These are phyloP conservation scores for Neurospora terricola DNA, from an alignment of 495 filamentous ascomycete species.

Conservation along the genomic window DNA sequence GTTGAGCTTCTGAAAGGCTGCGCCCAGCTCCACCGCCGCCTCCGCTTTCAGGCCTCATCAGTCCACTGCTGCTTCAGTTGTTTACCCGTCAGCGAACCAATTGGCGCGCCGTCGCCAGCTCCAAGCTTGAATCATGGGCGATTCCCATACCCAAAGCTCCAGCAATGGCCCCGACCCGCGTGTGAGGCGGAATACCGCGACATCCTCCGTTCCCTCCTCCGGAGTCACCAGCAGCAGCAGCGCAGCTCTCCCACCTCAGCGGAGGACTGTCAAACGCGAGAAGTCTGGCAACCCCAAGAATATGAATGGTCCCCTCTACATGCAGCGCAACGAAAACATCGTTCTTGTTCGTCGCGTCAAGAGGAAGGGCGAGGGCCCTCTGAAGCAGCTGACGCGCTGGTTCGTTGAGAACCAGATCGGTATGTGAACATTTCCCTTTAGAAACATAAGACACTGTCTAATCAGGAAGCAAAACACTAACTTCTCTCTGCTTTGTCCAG, in stretches of 20 bases:
- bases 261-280: conserved; percentile 15
- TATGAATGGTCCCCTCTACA: conserved; percentile 41
- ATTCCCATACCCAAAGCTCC: not conserved
- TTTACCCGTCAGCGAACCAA: not conserved
- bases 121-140: conserved; percentile 4
- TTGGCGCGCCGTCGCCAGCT: not conserved
- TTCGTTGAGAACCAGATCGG: conserved; percentile 46
- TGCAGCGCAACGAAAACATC: conserved; percentile 34
- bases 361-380: conserved; percentile 34
- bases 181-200: not conserved
- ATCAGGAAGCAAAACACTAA: not conserved
- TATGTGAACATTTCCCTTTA: conserved; percentile 18
- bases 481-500: conserved; percentile 5
- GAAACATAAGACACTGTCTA: not conserved
- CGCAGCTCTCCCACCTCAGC: conserved; percentile 5
- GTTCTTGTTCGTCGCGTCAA: conserved; percentile 36
- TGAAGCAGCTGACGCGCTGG: conserved; percentile 34
- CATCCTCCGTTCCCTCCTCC: not conserved
- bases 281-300: conserved; percentile 23
- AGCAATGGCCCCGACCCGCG: conserved; percentile 2
- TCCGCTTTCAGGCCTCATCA: not conserved
- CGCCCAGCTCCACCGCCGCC: not conserved
- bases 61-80: not conserved
- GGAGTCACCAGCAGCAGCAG: conserved; percentile 2
- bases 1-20: not conserved